Base-by-base conservation (phyloP, 2,329 filamentous ascomycete genomes). In the Cladosporium sp. region DNA sequence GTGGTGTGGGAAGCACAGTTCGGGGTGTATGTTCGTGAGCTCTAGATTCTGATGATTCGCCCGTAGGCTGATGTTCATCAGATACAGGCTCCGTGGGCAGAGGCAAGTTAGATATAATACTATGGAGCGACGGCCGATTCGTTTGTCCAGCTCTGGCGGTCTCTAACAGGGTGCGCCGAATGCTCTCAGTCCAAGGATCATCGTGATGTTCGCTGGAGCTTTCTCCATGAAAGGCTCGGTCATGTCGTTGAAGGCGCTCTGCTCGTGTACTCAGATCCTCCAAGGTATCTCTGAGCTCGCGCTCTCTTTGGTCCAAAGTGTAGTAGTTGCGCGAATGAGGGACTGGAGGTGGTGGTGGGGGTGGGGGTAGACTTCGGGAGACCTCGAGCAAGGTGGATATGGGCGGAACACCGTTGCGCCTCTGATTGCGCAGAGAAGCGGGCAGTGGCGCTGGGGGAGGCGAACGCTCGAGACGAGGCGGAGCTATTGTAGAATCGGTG, bases 381-480 rank as follows among this genome's bases (percentile, higher is more conserved):
- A 58, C 58, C 53, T 65, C 63, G 17, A 66, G 56, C 37, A 66
- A 51, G 9, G 51, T 63, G 11, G 61, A 58, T 27, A 66, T 58
- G 5, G 63, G 57, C 11, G 64, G 63, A 8, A 66, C 59, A 29
- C 61, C 58, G 32, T 50, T 57, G 27, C 61, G 58, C 8, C 57
- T 43, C n/a, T 52, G 13, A 19, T 60, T 54, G 51, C 55, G 56
- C 39, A 53, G 15, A 37, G 40, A 56, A 41, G 50, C 53, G 38
- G 52, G 56, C 36, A 51, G 56, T 5, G 50, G 43, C 3, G 55
- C 55, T 4, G 60, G 56, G 13, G 58, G 58, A 17, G 60, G 54
- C 6, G 56, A 56, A 44, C 55, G 61, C 50, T 59, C 56, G 32
- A 60, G 53, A 36, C 58, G 58, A 41, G 50, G 50, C 27, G 61